phyloP scores from a whole-genome alignment of 192 early-diverging fungal genomes.

The Fimicolochytrium jonesii region DNA sequence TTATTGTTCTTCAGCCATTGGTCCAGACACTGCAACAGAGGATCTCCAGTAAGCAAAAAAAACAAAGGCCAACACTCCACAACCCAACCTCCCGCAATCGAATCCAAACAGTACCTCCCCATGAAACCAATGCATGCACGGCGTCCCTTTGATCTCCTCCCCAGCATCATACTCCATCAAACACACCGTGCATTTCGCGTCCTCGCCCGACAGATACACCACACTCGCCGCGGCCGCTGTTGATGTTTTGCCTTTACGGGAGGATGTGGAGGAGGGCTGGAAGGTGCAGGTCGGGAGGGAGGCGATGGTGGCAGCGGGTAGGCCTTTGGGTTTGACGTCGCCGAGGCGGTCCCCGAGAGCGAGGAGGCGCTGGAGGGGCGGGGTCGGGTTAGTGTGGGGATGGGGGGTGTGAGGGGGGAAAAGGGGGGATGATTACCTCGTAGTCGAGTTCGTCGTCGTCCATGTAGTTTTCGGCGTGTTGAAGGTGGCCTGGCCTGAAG shows the following conservation, averaged over 20 bases:
- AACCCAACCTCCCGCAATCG: no score
- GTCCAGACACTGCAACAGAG: no score
- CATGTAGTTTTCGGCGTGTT: slow-evolving; percentile 17
- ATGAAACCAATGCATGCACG: slow-evolving; percentile 29
- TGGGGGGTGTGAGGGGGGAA: background rate
- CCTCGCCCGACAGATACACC: no score
- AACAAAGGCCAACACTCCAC: no score
- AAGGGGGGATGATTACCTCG: slow-evolving; percentile 3
- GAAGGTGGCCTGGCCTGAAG: background rate
- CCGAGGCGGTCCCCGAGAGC: slow-evolving; percentile 22
- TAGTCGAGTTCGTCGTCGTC: slow-evolving; percentile 15
- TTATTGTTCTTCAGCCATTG: no score
- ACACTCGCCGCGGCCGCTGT: no score
- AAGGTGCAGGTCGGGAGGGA: background rate
- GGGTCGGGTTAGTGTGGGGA: background rate
- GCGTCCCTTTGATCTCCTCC: slow-evolving; percentile 10
- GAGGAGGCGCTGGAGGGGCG: background rate
- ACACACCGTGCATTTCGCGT: slow-evolving; percentile 15
- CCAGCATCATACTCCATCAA: slow-evolving; percentile 18
- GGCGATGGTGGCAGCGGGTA: background rate
- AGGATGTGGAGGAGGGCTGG: no score
- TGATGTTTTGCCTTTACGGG: no score
- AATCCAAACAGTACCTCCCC: slow-evolving; percentile 9
- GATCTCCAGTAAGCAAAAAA: no score
- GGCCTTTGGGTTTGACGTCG: slow-evolving; percentile 18